Conservation (phyloP, 1,284 basidiomycete genomes). For the Pseudozyma hubeiensis region DNA sequence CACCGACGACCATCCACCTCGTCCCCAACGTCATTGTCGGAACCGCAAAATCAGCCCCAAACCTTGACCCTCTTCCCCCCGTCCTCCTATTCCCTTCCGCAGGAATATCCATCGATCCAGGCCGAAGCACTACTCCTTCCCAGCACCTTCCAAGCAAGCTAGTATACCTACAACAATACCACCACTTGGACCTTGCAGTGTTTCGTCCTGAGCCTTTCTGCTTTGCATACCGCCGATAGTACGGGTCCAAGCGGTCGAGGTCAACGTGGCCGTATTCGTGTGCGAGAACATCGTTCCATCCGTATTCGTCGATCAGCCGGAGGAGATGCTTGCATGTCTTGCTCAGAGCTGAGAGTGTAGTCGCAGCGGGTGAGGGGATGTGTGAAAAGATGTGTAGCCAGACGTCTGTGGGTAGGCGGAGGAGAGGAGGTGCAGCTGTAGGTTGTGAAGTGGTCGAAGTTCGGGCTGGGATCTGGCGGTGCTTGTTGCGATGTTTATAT, state of each 20-base stretch:
- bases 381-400: conserved; percentile 36
- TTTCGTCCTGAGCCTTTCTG: background rate
- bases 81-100: background rate
- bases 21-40: conserved; percentile 17
- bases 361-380: background rate
- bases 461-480: background rate
- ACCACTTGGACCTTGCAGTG: conserved; percentile 5
- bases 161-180: conserved; percentile 20
- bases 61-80: conserved; percentile 1
- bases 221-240: background rate
- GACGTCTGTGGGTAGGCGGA: conserved; percentile 31
- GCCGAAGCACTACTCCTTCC: conserved; percentile 4
- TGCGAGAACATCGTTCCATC: conserved; percentile 9
- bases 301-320: conserved; percentile 26
- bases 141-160: background rate
- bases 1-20: conserved; percentile 18
- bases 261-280: background rate
- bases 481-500: background rate
- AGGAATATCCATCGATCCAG: conserved; percentile 5
- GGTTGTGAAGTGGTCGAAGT: background rate
- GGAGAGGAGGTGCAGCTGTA: conserved; percentile 6
- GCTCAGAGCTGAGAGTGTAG: conserved; percentile 13
- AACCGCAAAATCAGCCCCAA: conserved; percentile 24
- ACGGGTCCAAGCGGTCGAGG: background rate
- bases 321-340: conserved; percentile 9